Evolutionary conservation across 352 stramenopile genomes (phyloP), one percentile per base, ranked within the genome.

Genomic region (Globisporangium canariense): DNA sequence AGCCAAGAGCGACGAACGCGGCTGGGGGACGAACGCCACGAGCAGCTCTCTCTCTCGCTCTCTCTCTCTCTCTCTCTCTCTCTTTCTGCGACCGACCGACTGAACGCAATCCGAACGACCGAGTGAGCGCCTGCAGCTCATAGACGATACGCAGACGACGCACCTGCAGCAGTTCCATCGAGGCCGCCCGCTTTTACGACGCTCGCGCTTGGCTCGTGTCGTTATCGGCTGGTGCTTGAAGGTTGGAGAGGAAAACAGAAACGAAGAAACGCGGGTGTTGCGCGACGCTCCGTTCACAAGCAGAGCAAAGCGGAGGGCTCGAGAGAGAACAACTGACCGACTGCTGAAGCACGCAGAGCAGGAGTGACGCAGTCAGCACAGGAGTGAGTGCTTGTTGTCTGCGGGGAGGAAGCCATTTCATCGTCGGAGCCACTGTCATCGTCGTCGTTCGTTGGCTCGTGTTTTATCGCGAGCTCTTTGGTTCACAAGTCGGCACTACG

Each of bases 401-500:
- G 16, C 43, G 46, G 20, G 20, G n/a, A 52, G 18, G 8, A 52
- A 52, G 46, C 9, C 8, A 7, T 30, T 52, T 6, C 16, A n/a
- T 14, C 7, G 20, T 9, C 46, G 11, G 14, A 18, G 49, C 49
- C 10, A n/a, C 22, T 18, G 28, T 30, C 20, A n/a, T 55, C 49
- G 25, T 58, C 51, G 30, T 43, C 51, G 51, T 58, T 41, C 51
- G 51, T 43, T 36, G 51, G 51, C 16, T 58, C 43, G 43, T 49
- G 18, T n/a, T 58, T 58, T 36, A 36, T 36, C 51, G 28, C 52
- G 32, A 32, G n/a, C 18, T 28, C 46, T 58, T 28, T 45, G 30
- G 4, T 40, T 58, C 32, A 32, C 16, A 58, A 58, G 52, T 58
- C 52, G 32, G 52, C 62, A 68, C 62, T 68, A 68, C 62, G 62